Evolutionary conservation across 2,329 filamentous ascomycete species (phyloP), one percentile per base, ranked within the genome.

Genomic region (Penicillium nordicum): DNA sequence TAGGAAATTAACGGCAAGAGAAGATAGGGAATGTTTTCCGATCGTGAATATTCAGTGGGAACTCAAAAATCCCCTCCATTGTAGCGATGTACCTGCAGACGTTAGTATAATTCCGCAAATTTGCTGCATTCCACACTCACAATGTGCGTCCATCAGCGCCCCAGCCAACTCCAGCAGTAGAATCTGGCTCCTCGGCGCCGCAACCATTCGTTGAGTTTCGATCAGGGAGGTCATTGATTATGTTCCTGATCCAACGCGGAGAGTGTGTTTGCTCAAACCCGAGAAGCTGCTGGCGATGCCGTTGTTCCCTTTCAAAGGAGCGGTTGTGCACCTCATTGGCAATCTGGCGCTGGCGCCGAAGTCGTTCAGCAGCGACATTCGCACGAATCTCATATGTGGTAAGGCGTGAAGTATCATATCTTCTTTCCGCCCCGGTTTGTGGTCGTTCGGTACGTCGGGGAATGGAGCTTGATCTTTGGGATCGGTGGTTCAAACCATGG

Each of bases 111-210:
- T 16, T 21, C 14, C 25, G 4, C 9, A 32, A 16, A 16, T 1
- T 21, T 11, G 21, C 4, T 14, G 7, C 4, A 32, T 12, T 5
- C 8, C 43, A 73, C 76, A 73, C 78, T 72, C 69, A 80, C 78
- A 80, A 59, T 55, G 72, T 76, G 62, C 74, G 71, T 18, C 77
- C 78, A 66, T 80, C 76, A 9, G 68, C 70, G 51, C 76, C 76
- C 74, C 77, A 80, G 9, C 77, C 78, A 49, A 80, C 68, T 21
- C 78, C 78, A 55, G 78, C 77, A 16, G 78, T 79, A 16, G 75
- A 73, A 42, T 74, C 74, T 32, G 70, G 68, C 29, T 76, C 74
- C 53, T 70, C 68, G 37, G 74, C 72, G 46, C 71, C 65, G 51
- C 67, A 61, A 23, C 64, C 63, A 54, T 68, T 60, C 7, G 66